A percentile compares a stretch with the other conserved stretches of the same genome.
Conservation (phyloP, 306 rosid species). For the Medicago ruthenica region DNA sequence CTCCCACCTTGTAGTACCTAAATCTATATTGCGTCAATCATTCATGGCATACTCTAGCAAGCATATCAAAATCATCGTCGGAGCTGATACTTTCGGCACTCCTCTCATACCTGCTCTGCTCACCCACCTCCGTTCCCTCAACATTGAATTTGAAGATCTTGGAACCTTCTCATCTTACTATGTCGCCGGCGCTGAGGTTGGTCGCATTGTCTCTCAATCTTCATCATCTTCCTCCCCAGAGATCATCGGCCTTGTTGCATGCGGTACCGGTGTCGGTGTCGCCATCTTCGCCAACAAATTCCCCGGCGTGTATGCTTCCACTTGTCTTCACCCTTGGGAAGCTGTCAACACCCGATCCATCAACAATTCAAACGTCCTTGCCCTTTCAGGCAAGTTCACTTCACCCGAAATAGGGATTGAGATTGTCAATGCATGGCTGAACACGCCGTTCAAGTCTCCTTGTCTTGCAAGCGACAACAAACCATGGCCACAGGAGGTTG, state of each 20-base stretch:
- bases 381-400: conserved; percentile 79
- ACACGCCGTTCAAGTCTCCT: conserved; percentile 71
- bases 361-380: conserved; percentile 90
- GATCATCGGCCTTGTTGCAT: conserved; percentile 74
- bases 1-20: neutral
- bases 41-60: conserved; percentile 49
- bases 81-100: conserved; percentile 77
- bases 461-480: conserved; percentile 71
- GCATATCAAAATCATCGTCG: conserved; percentile 69
- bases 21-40: neutral
- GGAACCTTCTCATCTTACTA: conserved; percentile 78
- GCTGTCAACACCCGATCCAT: conserved; percentile 81
- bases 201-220: conserved; percentile 72
- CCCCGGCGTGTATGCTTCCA: conserved; percentile 77
- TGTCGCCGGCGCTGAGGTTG: conserved; percentile 85
- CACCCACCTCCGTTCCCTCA: conserved; percentile 72
- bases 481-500: conserved; percentile 73
- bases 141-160: conserved; percentile 77
- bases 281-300: conserved; percentile 89
- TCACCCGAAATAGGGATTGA: conserved; percentile 62
- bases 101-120: conserved; percentile 71
- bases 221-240: conserved; percentile 43
- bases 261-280: conserved; percentile 93
- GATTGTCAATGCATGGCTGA: conserved; percentile 73
- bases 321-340: conserved; percentile 65